phyloP scores from a whole-genome alignment of 805 yeast species.

The Lipomyces anomalus region DNA sequence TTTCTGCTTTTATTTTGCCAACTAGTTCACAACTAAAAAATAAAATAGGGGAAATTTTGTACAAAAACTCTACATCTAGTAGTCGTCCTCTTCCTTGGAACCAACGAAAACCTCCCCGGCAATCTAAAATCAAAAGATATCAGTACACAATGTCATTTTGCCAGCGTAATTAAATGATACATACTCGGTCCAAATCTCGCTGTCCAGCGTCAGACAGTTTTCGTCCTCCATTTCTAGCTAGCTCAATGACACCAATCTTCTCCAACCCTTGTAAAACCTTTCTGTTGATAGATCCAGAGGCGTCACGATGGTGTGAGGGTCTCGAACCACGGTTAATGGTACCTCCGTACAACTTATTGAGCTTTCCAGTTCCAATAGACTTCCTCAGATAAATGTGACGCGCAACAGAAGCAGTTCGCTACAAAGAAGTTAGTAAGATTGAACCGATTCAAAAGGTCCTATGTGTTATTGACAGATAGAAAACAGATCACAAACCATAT shows the following conservation, averaged over 20 bases:
- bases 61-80: slow-evolving; percentile 7
- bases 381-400: slow-evolving; percentile 99
- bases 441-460: not conserved
- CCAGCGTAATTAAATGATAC: not conserved
- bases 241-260: slow-evolving; percentile 95
- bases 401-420: slow-evolving; percentile 99
- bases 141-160: not conserved
- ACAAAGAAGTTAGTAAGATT: slow-evolving; percentile 27
- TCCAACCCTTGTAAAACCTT: slow-evolving; percentile 95
- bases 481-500: slow-evolving; percentile 37
- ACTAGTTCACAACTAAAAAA: not conserved
- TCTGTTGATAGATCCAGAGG: slow-evolving; percentile 99
- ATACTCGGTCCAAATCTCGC: slow-evolving; percentile 99
- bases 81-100: slow-evolving; percentile 20
- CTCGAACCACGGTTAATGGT: slow-evolving; percentile 98
- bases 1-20: not conserved
- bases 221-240: slow-evolving; percentile 98
- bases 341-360: slow-evolving; percentile 99
- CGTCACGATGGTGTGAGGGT: slow-evolving; percentile 98
- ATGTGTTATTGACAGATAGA: not conserved
- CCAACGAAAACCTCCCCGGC: slow-evolving; percentile 25
- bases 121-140: slow-evolving; percentile 5
- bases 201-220: slow-evolving; percentile 98
- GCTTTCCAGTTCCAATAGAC: slow-evolving; percentile 98
- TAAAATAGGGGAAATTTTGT: not conserved